A percentile compares a stretch with the other conserved stretches of the same genome.
These are phyloP conservation scores for Lagerstroemia speciosa DNA, from an alignment of 345 rosid species.

Conservation along the genomic window DNA sequence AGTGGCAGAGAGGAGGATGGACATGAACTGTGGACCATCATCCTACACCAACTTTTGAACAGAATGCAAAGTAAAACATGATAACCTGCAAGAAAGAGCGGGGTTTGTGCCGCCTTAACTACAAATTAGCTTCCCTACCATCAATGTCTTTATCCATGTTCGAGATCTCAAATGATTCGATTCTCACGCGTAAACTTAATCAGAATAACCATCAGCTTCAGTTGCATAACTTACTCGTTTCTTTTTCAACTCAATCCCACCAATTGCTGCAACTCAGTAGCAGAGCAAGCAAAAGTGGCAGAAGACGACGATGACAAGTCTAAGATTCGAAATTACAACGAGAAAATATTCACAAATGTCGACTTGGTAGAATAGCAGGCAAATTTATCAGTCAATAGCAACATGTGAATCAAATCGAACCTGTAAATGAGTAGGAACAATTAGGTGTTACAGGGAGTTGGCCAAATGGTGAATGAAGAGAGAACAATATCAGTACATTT, in stretches of 20 bases:
- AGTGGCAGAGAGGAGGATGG: too few relatives aligned
- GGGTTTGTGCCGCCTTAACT: too few relatives aligned
- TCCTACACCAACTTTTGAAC: too few relatives aligned
- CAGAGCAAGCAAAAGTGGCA: not conserved
- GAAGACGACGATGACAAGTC: not conserved
- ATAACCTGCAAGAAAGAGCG: too few relatives aligned
- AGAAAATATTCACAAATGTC: not conserved
- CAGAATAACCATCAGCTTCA: too few relatives aligned
- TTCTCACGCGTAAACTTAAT: too few relatives aligned
- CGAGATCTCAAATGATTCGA: too few relatives aligned
- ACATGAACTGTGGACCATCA: too few relatives aligned
- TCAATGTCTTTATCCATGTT: too few relatives aligned
- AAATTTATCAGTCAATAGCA: not conserved
- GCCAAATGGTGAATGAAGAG: not conserved
- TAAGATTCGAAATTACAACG: not conserved
- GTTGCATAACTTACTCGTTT: too few relatives aligned
- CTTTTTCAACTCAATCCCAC: not conserved
- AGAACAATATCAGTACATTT: constrained; percentile 42
- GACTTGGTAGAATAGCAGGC: not conserved
- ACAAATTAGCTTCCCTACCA: too few relatives aligned
- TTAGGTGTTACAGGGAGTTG: not conserved
- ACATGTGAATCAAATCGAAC: not conserved
- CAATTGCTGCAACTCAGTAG: not conserved
- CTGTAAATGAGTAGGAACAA: not conserved
- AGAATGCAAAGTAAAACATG: too few relatives aligned